Evolutionary conservation across 2,329 filamentous ascomycete species (phyloP).

Genomic region (Diaporthe ilicicola): DNA sequence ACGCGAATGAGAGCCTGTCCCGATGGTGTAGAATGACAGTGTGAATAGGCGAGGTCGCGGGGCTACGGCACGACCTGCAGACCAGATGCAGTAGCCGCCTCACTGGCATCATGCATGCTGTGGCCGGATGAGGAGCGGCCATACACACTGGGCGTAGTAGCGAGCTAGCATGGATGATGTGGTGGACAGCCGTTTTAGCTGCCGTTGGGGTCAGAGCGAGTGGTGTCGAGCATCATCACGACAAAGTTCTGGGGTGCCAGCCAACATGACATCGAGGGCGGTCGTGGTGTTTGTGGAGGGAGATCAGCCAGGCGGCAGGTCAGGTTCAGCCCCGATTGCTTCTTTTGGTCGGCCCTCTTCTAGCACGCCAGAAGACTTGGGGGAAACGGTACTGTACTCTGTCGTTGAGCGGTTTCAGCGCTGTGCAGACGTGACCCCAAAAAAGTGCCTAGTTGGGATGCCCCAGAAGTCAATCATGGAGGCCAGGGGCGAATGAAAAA

Average conservation of each 20-base stretch:
- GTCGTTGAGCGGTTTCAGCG: background rate
- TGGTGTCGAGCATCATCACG: constrained; percentile 20
- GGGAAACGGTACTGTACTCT: background rate
- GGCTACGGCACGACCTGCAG: constrained; percentile 29
- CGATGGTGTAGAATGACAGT: constrained; percentile 13
- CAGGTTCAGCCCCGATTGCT: background rate
- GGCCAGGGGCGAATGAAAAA: background rate
- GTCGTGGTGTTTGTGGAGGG: background rate
- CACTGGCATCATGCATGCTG: constrained; percentile 24
- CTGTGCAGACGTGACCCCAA: background rate
- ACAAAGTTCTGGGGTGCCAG: background rate
- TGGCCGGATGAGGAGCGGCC: constrained; percentile 3
- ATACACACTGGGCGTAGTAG: background rate
- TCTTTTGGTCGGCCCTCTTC: background rate
- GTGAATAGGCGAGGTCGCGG: constrained; percentile 1
- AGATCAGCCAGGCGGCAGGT: background rate
- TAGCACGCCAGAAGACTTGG: background rate
- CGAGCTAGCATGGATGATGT: constrained; percentile 22
- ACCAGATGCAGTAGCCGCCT: constrained; percentile 20
- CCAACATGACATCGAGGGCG: constrained; percentile 8
- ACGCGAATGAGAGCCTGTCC: background rate
- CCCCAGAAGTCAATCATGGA: background rate
- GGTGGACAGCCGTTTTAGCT: background rate
- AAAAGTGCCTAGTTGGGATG: background rate
- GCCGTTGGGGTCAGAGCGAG: background rate